Percentiles rank a stretch among this genome's conserved stretches.
These are phyloP conservation scores for Trichoderma polysporum DNA, from an alignment of 2,329 filamentous ascomycete species.

Conservation along the genomic window DNA sequence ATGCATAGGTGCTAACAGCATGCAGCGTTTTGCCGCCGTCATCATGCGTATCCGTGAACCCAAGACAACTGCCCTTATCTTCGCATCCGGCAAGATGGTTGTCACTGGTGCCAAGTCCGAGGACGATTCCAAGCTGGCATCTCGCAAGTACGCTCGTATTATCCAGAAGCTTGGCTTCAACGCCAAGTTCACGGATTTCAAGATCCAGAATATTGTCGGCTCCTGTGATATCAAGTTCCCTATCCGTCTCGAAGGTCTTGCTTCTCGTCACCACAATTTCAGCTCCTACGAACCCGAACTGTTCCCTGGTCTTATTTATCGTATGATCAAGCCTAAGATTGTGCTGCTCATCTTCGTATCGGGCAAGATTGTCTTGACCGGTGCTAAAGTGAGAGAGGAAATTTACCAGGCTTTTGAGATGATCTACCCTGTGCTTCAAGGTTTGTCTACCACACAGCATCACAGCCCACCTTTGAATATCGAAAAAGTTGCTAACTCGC, in stretches of 20 bases:
- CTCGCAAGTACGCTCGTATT: slow-evolving; percentile 96
- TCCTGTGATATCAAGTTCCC: slow-evolving; percentile 99
- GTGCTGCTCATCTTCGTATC: slow-evolving; percentile 97
- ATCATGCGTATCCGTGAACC: slow-evolving; percentile 99
- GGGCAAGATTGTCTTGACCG: slow-evolving; percentile 96
- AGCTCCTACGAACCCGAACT: slow-evolving; percentile 97
- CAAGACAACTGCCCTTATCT: slow-evolving; percentile 97
- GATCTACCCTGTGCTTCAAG: slow-evolving; percentile 94
- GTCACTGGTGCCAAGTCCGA: slow-evolving; percentile 97
- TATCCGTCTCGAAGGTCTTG: slow-evolving; percentile 92
- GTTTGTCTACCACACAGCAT: slow-evolving; percentile 48
- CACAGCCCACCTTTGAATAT: neutral
- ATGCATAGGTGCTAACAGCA: slow-evolving; percentile 22
- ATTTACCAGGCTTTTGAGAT: slow-evolving; percentile 96
- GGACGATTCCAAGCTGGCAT: slow-evolving; percentile 95
- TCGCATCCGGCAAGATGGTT: slow-evolving; percentile 98
- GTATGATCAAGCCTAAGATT: slow-evolving; percentile 99
- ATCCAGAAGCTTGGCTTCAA: slow-evolving; percentile 99
- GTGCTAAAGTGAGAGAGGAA: slow-evolving; percentile 96
- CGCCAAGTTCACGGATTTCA: slow-evolving; percentile 99
- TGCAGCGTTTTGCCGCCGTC: slow-evolving; percentile 92
- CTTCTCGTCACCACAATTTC: slow-evolving; percentile 98
- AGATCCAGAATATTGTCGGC: slow-evolving; percentile 99
- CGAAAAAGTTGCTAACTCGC: slow-evolving; percentile 12
- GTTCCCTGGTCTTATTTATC: slow-evolving; percentile 98